Evolutionary conservation across 2,329 filamentous ascomycete genomes (phyloP), one percentile per base, ranked within the genome.

Genomic region (Myriosclerotinia curreyana): DNA sequence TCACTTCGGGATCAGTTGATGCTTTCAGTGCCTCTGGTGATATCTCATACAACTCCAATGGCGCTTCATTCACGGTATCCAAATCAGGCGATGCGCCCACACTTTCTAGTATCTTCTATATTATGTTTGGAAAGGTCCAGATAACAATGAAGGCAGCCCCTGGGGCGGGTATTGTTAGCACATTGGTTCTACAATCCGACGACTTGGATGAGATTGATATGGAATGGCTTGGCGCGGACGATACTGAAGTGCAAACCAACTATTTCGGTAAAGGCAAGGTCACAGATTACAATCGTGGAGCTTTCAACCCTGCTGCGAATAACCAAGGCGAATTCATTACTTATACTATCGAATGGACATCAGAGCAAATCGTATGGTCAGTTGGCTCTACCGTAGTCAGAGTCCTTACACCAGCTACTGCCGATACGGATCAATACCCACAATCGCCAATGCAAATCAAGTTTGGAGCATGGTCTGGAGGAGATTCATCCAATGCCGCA

Each of bases 81-180:
- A 80, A 87, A 73, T 82, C 87, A 59, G 93, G 94, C 64, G 91
- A 99, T 74, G 85, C 92, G 3, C 95, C 95, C 0, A 89, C 94
- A 75, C 85, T 99, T 66, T 83, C 84, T 69, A 96, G 92, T 66
- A 86, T 95, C 72, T 98, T 96, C 85, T 98, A 97, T 82, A 96
- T 99, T 79, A 98, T 99, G 95, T 99, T 97, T 76, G 95, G 95
- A 70, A 90, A 88, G 68, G 90, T 97, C 74, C 90, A 96, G 69
- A 85, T 93, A 70, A 88, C 86, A 40, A 83, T 97, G 80, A 93
- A 94, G 78, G 87, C 91, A 34, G 92, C 95, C 12, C 88, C 92
- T 0, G 95, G 95, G 9, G 87, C 85, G 12, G 95, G 95, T 66
- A 97, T 99, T 71, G 93, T 99, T 69, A 96, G 91, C 76, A 95